Base-by-base conservation (phyloP, 2,329 filamentous ascomycete genomes). In the Emericellopsis cladophorae region DNA sequence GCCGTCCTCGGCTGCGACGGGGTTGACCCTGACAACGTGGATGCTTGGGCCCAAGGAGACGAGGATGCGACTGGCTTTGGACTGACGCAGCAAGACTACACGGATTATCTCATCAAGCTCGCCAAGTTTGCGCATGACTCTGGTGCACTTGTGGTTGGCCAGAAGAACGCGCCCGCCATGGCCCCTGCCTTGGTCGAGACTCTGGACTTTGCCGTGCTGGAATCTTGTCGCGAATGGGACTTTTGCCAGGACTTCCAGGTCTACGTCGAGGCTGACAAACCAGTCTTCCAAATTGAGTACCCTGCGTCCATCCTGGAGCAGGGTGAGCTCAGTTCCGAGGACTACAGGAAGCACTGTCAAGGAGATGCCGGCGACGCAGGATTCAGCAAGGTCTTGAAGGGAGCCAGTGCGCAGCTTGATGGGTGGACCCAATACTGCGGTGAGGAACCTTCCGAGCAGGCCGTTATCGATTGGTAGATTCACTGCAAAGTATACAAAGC, bases 11-110 rank as follows among this genome's bases (percentile, higher is more conserved):
- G 57, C 15, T 59, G 57, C 38, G 57, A 58, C 36, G 57, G 49
- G 14, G 51, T 59, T n/a, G 57, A 59, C 42, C 56, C 54, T 3
- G 57, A 59, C 44, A 59, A 59, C 42, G 53, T 59, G 35, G 56
- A 59, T 21, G 54, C 52, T 31, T 58, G 53, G 50, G 50, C 12
- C 48, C 41, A 50, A 34, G 47, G 51, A 34, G 45, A 45, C 29
- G 44, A 46, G 5, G 55, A 58, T 36, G 48, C 50, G 11, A 53
- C 51, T 7, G 54, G 56, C 21, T 58, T 58, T 46, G 46, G 45
- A 22, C 53, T 58, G 21, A 51, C 48, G 18, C 21, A 48, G 2
- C 44, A 47, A n/a, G 52, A 59, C 47, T 55, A 55, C 23, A 45
- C 47, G 12, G 41, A 42, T n/a, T 59, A 58, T 33, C 50, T 58